Conservation (phyloP, 2,329 filamentous ascomycete species). For the Colletotrichum cereale region DNA sequence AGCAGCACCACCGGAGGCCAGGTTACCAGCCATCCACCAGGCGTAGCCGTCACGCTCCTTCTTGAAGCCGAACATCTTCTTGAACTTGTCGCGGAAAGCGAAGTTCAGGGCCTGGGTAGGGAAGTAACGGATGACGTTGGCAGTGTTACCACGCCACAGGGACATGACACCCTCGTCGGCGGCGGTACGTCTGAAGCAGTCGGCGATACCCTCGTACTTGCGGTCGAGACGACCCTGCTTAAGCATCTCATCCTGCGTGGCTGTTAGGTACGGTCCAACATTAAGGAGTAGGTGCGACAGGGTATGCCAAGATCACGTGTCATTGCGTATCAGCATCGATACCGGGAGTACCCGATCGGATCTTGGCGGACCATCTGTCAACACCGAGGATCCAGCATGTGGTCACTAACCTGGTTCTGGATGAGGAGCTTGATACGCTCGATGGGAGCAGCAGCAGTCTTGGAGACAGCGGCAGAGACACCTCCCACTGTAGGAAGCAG, state of each 20-base stretch:
- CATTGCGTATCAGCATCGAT: not conserved
- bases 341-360: conserved; percentile 22
- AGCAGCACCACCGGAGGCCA: conserved; percentile 99
- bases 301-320: conserved; percentile 31
- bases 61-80: conserved; percentile 99
- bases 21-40: conserved; percentile 99
- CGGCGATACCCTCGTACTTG: conserved; percentile 92
- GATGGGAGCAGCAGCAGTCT: conserved; percentile 99
- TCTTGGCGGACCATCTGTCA: conserved; percentile 22
- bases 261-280: conserved; percentile 48
- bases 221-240: conserved; percentile 98
- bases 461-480: conserved; percentile 99
- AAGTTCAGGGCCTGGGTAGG: conserved; percentile 99
- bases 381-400: not conserved
- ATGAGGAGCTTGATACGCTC: conserved; percentile 99
- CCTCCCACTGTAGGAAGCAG: conserved; percentile 83
- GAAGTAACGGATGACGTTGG: conserved; percentile 99
- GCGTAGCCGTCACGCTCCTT: conserved; percentile 98
- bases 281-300: not conserved
- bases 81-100: conserved; percentile 99
- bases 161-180: conserved; percentile 93
- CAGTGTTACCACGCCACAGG: conserved; percentile 99
- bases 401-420: conserved; percentile 94
- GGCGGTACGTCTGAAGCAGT: conserved; percentile 95
- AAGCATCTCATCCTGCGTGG: conserved; percentile 95